A percentile compares a stretch with the other conserved stretches of the same genome.
Conservation (phyloP, 345 rosid genomes). For the Hevea brasiliensis region DNA sequence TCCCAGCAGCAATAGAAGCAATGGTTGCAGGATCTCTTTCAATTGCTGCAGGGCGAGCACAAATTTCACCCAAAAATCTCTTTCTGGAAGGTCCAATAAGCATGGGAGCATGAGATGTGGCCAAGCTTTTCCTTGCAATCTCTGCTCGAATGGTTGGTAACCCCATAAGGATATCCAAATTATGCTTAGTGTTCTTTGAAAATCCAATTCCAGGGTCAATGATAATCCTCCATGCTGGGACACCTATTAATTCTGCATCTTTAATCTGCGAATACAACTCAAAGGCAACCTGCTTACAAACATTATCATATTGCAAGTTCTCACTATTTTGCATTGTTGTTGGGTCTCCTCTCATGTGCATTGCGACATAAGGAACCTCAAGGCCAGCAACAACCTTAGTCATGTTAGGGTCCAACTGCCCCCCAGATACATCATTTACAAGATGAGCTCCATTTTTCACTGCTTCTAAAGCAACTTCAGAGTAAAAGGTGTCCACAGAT, state of each 20-base stretch:
- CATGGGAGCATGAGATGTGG: constrained; percentile 65
- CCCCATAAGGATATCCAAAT: constrained; percentile 63
- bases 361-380: constrained; percentile 68
- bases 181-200: constrained; percentile 70
- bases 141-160: constrained; percentile 58
- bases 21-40: constrained; percentile 90
- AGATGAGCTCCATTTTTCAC: constrained; percentile 77
- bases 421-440: constrained; percentile 84
- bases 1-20: constrained; percentile 64
- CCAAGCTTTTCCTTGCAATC: constrained; percentile 67
- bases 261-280: constrained; percentile 55
- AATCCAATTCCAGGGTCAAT: constrained; percentile 90
- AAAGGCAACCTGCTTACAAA: constrained; percentile 66
- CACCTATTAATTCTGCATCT: constrained; percentile 73
- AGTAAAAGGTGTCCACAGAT: constrained; percentile 82
- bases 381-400: constrained; percentile 58
- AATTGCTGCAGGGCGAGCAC: constrained; percentile 50
- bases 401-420: constrained; percentile 71
- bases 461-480: constrained; percentile 84
- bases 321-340: constrained; percentile 73
- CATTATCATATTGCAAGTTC: constrained; percentile 64
- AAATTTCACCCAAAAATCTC: constrained; percentile 81
- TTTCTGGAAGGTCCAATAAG: constrained; percentile 86
- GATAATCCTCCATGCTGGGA: constrained; percentile 91
- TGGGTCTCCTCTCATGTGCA: constrained; percentile 99